Base-by-base conservation (phyloP, 331 rosid genomes). In the Malus hybrid region DNA sequence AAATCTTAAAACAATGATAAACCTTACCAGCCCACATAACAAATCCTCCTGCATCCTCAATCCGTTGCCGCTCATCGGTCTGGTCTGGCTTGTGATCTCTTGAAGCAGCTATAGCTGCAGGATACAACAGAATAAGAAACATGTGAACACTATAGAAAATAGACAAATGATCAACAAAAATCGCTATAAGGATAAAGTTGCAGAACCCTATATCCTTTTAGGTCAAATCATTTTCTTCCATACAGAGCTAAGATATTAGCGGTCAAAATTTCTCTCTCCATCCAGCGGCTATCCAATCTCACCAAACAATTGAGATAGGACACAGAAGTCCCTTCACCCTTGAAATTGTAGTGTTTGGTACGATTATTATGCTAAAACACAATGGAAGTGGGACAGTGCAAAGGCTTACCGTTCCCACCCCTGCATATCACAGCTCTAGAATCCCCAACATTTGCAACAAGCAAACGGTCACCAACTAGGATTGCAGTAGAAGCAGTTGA, bases 51-150 rank as follows among this genome's bases (percentile, higher is more conserved):
- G 98, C 98, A 4, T 93, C 89, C 85, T 93, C 98, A 76, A 93
- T 93, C 76, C 98, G 85, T 76, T 85, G 97, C 82, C 98, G 86
- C 88, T 93, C 98, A 88, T 93, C 98, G 50, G 91, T 86, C 86
- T 93, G 98, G 83, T 93, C 97, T n/a, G 98, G 98, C 82, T 93
- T 93, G 85, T 93, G 98, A 80, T 93, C 98, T 79, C 98, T 89
- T 73, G 98, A 93, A 80, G 85, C 98, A 80, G 98, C 98, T 88
- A 91, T 88, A 67, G 98, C 98, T 91, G 80, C 33, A 78, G 31
- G 59, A 87, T 78, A 84, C 46, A 67, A 85, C 29, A 77, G 80
- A 65, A 55, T 5, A 6, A 67, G 80, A 57, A 78, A 81, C 20
- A 54, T 69, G 67, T 24, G 12, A 71, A 69, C 63, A 61, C 32